These are phyloP conservation scores for Nymphaea colorata DNA, from an alignment of 164 flowering plant species.

Conservation along the genomic window DNA sequence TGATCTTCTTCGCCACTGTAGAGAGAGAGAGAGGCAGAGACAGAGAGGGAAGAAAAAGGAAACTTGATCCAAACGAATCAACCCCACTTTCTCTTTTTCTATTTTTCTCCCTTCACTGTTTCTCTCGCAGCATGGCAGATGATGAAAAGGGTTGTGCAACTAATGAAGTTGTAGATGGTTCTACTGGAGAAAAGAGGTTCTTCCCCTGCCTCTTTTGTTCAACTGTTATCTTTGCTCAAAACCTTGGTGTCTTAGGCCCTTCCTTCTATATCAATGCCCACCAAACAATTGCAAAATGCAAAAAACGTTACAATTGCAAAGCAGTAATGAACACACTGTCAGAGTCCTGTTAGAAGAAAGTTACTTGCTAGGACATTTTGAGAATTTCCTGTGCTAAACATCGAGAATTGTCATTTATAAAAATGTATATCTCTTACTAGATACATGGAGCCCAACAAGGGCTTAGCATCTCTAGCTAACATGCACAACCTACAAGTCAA, in stretches of 20 bases:
- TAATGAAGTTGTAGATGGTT: slow-evolving; percentile 5
- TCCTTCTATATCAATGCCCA: slow-evolving; percentile 49
- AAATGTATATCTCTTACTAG: too few relatives aligned
- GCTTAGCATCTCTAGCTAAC: too few relatives aligned
- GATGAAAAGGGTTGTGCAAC: slow-evolving; percentile 1
- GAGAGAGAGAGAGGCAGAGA: not conserved
- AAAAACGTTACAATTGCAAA: too few relatives aligned
- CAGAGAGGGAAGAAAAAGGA: not conserved
- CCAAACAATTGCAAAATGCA: too few relatives aligned
- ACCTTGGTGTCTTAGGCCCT: slow-evolving; percentile 24
- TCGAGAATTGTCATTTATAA: too few relatives aligned
- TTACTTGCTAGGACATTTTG: too few relatives aligned
- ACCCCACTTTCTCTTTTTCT: not conserved
- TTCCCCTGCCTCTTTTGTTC: slow-evolving; percentile 78
- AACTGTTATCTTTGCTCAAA: slow-evolving; percentile 30
- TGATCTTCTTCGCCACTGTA: not conserved
- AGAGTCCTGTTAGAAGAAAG: too few relatives aligned
- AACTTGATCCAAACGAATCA: not conserved
- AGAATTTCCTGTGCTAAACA: too few relatives aligned
- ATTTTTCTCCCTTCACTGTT: not conserved
- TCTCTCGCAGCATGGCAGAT: slow-evolving; percentile 4
- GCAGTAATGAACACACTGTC: too few relatives aligned
- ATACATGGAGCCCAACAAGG: too few relatives aligned
- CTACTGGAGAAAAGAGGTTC: slow-evolving; percentile 27
- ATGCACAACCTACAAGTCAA: too few relatives aligned